A percentile compares a stretch with the other conserved stretches of the same genome.
Evolutionary conservation across 345 rosid species (phyloP).

Genomic region (rapeseed (Brassica napus)): Da-Ae NC_063439.1:10431501-10432000

Average conservation of each 20-base stretch:
- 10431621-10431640: too few species aligned
- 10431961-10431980: background rate
- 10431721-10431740: constrained; percentile 11
- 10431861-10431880: constrained; percentile 24
- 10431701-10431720: constrained; percentile 23
- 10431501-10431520: too few species aligned
- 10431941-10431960: constrained; percentile 13
- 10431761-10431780: background rate
- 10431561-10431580: too few species aligned
- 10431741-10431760: background rate
- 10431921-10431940: constrained; percentile 7
- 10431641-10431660: too few species aligned
- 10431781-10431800: constrained; percentile 19
- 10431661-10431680: background rate
- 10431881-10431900: constrained; percentile 32
- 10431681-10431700: background rate
- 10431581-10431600: too few species aligned
- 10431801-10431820: constrained; percentile 25
- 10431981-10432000: constrained; percentile 18
- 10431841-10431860: constrained; percentile 27
- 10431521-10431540: too few species aligned
- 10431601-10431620: too few species aligned
- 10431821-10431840: constrained; percentile 31
- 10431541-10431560: too few species aligned
- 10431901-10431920: constrained; percentile 32